These are phyloP conservation scores for Aegilops tauschii DNA, from an alignment of 176 grass and related monocot genomes.

Conservation along the genomic window DNA sequence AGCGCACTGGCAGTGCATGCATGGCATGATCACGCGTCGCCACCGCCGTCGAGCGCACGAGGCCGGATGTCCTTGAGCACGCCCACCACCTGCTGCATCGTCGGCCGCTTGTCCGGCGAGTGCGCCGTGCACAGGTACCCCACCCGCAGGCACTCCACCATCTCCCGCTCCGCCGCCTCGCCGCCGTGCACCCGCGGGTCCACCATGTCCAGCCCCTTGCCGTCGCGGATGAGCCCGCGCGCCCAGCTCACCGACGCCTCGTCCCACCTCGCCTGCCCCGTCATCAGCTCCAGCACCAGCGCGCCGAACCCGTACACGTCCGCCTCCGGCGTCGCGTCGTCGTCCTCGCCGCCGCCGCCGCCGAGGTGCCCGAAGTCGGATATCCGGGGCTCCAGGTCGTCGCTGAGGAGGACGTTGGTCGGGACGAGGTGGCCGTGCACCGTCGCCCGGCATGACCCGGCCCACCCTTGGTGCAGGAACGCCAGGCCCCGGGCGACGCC, in stretches of 20 bases:
- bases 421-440: conserved; percentile 79
- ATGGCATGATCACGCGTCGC: not conserved
- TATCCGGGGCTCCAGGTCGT: conserved; percentile 75
- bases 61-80: conserved; percentile 78
- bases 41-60: not conserved
- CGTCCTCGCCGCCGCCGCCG: not conserved
- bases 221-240: conserved; percentile 47
- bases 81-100: conserved; percentile 91
- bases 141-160: conserved; percentile 66
- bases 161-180: conserved; percentile 47
- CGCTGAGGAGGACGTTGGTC: conserved; percentile 68
- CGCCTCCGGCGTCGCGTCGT: conserved; percentile 21
- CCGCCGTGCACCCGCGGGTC: conserved; percentile 37
- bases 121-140: conserved; percentile 82
- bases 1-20: not conserved
- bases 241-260: conserved; percentile 57
- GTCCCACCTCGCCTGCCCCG: conserved; percentile 55
- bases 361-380: conserved; percentile 46
- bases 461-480: conserved; percentile 96
- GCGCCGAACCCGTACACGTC: conserved; percentile 82
- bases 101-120: conserved; percentile 74
- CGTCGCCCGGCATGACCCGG: conserved; percentile 32
- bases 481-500: conserved; percentile 71
- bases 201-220: conserved; percentile 51
- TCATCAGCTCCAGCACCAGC: conserved; percentile 79